These are phyloP conservation scores for Arachis stenosperma DNA, from an alignment of 306 rosid species.

Conservation along the genomic window DNA sequence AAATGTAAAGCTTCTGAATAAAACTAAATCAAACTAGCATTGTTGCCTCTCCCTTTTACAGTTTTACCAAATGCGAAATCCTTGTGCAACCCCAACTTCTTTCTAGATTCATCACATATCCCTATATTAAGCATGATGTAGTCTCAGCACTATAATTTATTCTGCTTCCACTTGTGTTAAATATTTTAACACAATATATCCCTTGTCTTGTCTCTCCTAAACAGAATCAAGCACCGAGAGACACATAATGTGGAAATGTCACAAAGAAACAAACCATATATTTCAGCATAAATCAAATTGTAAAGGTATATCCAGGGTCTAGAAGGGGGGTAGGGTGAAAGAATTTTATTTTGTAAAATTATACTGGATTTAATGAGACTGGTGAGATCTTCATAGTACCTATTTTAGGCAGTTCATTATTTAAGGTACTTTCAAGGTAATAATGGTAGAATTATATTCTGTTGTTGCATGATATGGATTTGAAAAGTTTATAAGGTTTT, in stretches of 20 bases:
- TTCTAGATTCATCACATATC: slow-evolving; percentile 2
- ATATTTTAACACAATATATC: neutral
- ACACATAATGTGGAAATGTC: neutral
- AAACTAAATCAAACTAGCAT: neutral
- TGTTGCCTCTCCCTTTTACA: slow-evolving; percentile 14
- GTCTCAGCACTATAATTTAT: slow-evolving; percentile 10
- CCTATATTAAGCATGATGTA: neutral
- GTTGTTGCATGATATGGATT: slow-evolving; percentile 2
- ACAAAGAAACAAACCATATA: neutral
- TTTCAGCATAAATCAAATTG: neutral
- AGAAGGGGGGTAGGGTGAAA: neutral
- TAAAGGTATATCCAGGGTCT: slow-evolving; percentile 12
- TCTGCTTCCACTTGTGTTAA: slow-evolving; percentile 11
- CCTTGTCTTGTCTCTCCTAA: slow-evolving; percentile 8
- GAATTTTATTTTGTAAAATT: neutral
- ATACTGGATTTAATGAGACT: neutral
- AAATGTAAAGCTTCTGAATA: slow-evolving; percentile 27
- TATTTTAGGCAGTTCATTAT: slow-evolving; percentile 2
- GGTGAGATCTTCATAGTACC: neutral
- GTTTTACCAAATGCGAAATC: slow-evolving; percentile 22
- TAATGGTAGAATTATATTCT: slow-evolving; percentile 2
- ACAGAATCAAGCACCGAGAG: neutral
- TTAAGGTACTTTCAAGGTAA: slow-evolving; percentile 3
- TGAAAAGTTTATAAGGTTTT: neutral
- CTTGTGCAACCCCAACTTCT: neutral